Base-by-base conservation (phyloP, 2,329 filamentous ascomycete genomes). In the Juglanconis oblonga region DNA sequence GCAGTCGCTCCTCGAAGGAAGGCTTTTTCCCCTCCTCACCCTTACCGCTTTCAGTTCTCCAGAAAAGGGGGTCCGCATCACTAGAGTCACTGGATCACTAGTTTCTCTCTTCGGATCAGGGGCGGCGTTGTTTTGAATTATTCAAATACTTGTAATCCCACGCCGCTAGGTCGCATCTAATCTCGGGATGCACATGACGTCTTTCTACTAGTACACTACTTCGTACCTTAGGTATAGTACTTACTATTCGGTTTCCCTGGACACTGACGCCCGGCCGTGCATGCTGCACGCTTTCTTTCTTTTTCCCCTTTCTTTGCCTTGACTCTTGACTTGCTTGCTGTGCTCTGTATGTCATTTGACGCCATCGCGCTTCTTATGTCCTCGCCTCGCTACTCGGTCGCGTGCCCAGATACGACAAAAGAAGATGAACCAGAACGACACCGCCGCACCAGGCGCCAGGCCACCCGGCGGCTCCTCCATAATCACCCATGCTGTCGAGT, bases 401-500 rank as follows among this genome's bases (percentile, higher is more conserved):
- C 58, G 38, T 13, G 17, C 50, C 31, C 45, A 24, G 32, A 44
- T 42, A 52, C 36, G 44, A 47, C 14, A 14, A 24, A 24, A 42
- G 17, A 45, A 29, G 24, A 62, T 62, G 61, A 57, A 50, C 11
- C 42, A 14, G 8, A 17, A 49, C 42, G 44, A 45, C 38, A 42
- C 40, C 24, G 3, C 38, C 33, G 45, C 45, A 10, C 17, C 29
- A 45, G 44, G 44, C 50, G 35, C 52, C 17, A 33, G 49, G 49
- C 48, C 56, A 10, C 38, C 45, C 5, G 17, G 40, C 6, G 49
- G 50, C 2, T 42, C 55, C 6, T 31, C 55, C 24, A 33, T 67
- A n/a, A 57, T 75, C 32, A 71, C 71, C 40, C 73, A 73, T 24
- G 84, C 82, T 31, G 75, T 82, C 54, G 79, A 85, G 48, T 90